phyloP scores from a whole-genome alignment of 352 stramenopile species.

The Phytophthora sp. region DNA sequence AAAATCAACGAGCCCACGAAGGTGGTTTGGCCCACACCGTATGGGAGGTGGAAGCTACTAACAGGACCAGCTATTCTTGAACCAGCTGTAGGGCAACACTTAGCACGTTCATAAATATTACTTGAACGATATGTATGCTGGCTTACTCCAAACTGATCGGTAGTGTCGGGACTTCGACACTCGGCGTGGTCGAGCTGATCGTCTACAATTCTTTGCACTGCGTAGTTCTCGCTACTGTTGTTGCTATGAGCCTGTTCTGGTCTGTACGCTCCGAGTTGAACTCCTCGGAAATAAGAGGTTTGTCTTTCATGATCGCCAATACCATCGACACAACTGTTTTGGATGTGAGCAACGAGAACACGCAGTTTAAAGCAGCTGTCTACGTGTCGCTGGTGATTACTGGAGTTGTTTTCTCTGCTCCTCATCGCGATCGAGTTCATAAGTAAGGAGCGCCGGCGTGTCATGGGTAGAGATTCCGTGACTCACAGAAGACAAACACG shows the following conservation, averaged over 20 bases:
- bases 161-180: slow-evolving; percentile 51
- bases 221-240: too few species aligned
- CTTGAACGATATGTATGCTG: slow-evolving; percentile 75
- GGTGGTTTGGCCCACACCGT: too few species aligned
- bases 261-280: slow-evolving; percentile 76
- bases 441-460: slow-evolving; percentile 69
- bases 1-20: slow-evolving; percentile 72
- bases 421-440: slow-evolving; percentile 84
- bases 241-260: slow-evolving; percentile 80
- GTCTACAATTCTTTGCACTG: slow-evolving; percentile 83
- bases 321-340: slow-evolving; percentile 39
- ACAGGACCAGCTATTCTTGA: slow-evolving; percentile 62
- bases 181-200: slow-evolving; percentile 76
- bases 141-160: slow-evolving; percentile 59
- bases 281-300: slow-evolving; percentile 31
- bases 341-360: slow-evolving; percentile 41
- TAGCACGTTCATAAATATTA: slow-evolving; percentile 68
- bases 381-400: slow-evolving; percentile 68
- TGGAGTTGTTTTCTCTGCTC: slow-evolving; percentile 54
- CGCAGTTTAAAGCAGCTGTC: slow-evolving; percentile 69
- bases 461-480: slow-evolving; percentile 50
- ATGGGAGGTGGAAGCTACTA: slow-evolving; percentile 59
- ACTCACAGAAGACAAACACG: slow-evolving; percentile 36
- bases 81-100: slow-evolving; percentile 73
- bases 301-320: slow-evolving; percentile 57